Conservation (phyloP, 345 rosid species). For the Aquilaria malaccensis region DNA sequence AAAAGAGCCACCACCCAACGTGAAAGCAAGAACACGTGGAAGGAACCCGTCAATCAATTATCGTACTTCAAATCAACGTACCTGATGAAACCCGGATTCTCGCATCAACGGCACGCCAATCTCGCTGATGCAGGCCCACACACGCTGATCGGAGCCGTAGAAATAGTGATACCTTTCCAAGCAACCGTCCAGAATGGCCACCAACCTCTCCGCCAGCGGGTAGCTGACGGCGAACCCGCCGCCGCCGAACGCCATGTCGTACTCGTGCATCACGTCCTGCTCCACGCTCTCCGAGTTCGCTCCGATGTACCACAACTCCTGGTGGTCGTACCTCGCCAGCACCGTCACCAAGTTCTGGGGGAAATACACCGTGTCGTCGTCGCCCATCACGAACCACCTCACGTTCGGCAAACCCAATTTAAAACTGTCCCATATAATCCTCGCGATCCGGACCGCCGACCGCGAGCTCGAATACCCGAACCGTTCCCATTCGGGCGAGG, state of each 20-base stretch:
- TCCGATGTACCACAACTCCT: slow-evolving; percentile 76
- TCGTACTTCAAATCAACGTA: slow-evolving; percentile 9
- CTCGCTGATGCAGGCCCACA: slow-evolving; percentile 67
- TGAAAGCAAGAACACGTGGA: too few relatives aligned
- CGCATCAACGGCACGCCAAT: slow-evolving; percentile 61
- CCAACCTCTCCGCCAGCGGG: slow-evolving; percentile 54
- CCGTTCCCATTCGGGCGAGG: slow-evolving; percentile 49
- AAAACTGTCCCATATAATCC: slow-evolving; percentile 62
- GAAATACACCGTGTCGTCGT: slow-evolving; percentile 80
- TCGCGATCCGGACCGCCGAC: slow-evolving; percentile 70
- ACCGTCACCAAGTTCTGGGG: slow-evolving; percentile 53
- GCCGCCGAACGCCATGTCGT: slow-evolving; percentile 91
- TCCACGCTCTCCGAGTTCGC: slow-evolving; percentile 78
- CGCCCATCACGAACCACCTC: slow-evolving; percentile 96
- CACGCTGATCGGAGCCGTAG: slow-evolving; percentile 86
- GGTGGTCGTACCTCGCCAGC: slow-evolving; percentile 57
- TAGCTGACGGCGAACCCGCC: slow-evolving; percentile 82
- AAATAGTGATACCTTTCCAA: slow-evolving; percentile 49
- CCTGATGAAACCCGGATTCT: slow-evolving; percentile 89
- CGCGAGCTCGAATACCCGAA: slow-evolving; percentile 50
- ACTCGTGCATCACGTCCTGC: slow-evolving; percentile 57
- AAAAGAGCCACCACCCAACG: too few relatives aligned
- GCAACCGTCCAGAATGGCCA: slow-evolving; percentile 55
- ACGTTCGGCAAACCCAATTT: slow-evolving; percentile 33
- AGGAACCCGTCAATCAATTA: not conserved